Percentiles rank a stretch among this genome's conserved stretches.
phyloP scores from a whole-genome alignment of 495 filamentous ascomycete genomes.

The Ascodesmis nigricans region DNA sequence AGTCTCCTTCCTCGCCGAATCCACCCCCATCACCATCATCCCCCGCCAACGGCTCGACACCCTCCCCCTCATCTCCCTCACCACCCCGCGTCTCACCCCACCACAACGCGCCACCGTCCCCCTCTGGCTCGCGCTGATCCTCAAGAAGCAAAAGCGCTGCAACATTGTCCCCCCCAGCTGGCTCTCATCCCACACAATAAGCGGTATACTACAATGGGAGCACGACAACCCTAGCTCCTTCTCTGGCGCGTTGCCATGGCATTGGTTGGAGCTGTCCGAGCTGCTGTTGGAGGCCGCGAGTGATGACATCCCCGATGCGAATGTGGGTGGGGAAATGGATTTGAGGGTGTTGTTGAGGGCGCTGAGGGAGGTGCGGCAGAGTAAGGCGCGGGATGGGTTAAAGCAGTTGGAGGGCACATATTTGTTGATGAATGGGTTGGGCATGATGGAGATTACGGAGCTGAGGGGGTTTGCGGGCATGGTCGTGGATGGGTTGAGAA shows the following conservation, averaged over 20 bases:
- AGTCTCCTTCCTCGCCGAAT: slow-evolving; percentile 88
- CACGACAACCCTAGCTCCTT: slow-evolving; percentile 46
- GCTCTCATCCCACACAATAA: slow-evolving; percentile 53
- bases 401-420: slow-evolving; percentile 42
- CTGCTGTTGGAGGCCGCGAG: slow-evolving; percentile 61
- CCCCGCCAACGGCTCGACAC: slow-evolving; percentile 77
- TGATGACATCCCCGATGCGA: slow-evolving; percentile 62
- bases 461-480: slow-evolving; percentile 62
- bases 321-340: slow-evolving; percentile 27
- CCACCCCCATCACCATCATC: slow-evolving; percentile 81
- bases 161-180: slow-evolving; percentile 83
- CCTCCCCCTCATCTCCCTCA: slow-evolving; percentile 61
- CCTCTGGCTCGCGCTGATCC: slow-evolving; percentile 89
- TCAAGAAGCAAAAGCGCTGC: slow-evolving; percentile 84
- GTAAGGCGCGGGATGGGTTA: slow-evolving; percentile 63
- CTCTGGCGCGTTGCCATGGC: slow-evolving; percentile 66
- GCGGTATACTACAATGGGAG: slow-evolving; percentile 55
- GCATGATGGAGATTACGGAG: slow-evolving; percentile 77
- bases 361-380: slow-evolving; percentile 65
- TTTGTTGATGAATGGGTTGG: slow-evolving; percentile 50
- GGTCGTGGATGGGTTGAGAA: slow-evolving; percentile 70
- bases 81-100: slow-evolving; percentile 50
- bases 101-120: slow-evolving; percentile 63
- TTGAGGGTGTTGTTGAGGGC: slow-evolving; percentile 55
- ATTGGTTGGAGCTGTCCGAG: slow-evolving; percentile 79